phyloP scores from a whole-genome alignment of 2,329 filamentous ascomycete genomes.

The Beauveria asiatica region DNA sequence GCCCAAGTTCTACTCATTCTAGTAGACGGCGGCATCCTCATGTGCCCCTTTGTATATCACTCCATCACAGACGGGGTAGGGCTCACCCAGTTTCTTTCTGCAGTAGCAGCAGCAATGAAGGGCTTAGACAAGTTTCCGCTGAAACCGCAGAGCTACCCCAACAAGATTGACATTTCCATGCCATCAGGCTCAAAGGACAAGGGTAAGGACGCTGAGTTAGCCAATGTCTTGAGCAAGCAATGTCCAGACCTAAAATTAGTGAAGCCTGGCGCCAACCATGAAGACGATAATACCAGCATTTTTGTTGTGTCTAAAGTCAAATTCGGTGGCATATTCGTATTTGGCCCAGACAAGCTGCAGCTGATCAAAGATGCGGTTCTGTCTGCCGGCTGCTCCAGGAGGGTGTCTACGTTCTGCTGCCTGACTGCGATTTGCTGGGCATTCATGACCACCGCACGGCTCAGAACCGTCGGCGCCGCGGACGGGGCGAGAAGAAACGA shows the following conservation, averaged over 20 bases:
- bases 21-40: slow-evolving; percentile 30
- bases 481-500: slow-evolving; percentile 5
- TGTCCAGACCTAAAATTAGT: slow-evolving; percentile 32
- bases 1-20: slow-evolving; percentile 30
- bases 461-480: background rate
- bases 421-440: slow-evolving; percentile 33
- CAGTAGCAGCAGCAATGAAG: slow-evolving; percentile 21
- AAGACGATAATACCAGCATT: slow-evolving; percentile 20
- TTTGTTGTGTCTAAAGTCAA: slow-evolving; percentile 24
- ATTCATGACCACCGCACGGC: slow-evolving; percentile 28
- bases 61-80: slow-evolving; percentile 33
- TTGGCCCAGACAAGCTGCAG: slow-evolving; percentile 25
- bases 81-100: slow-evolving; percentile 29
- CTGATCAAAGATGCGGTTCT: slow-evolving; percentile 21
- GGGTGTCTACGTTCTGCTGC: slow-evolving; percentile 29
- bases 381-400: slow-evolving; percentile 3
- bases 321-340: slow-evolving; percentile 34
- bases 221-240: slow-evolving; percentile 18
- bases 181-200: background rate
- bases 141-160: slow-evolving; percentile 16
- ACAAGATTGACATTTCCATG: background rate
- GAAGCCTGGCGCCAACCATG: slow-evolving; percentile 26
- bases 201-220: background rate
- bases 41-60: slow-evolving; percentile 34
- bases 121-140: background rate